These are phyloP conservation scores for Apostasia ramifera DNA, from an alignment of 106 monocot genomes.

Conservation along the genomic window DNA sequence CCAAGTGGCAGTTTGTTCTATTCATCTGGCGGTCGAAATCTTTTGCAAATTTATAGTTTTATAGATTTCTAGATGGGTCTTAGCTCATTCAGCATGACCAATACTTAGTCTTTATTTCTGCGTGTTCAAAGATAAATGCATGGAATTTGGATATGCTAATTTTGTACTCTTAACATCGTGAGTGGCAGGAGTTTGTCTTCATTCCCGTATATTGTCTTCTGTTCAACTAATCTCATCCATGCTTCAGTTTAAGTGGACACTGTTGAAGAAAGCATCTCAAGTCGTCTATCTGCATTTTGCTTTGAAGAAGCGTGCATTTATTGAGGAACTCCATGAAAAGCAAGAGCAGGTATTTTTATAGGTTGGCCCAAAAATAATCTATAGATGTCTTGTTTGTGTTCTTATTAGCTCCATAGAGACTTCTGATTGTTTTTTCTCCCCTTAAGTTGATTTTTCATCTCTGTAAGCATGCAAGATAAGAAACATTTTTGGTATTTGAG, in stretches of 20 bases:
- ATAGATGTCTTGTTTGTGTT: too few species aligned
- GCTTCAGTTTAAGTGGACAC: constrained; percentile 78
- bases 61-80: not conserved
- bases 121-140: not conserved
- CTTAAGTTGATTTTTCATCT: too few species aligned
- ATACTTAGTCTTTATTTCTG: not conserved
- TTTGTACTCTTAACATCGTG: not conserved
- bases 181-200: not conserved
- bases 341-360: constrained; percentile 78
- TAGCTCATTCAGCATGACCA: not conserved
- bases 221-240: not conserved
- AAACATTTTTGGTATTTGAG: too few species aligned
- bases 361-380: not conserved
- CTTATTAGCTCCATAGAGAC: too few species aligned
- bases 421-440: too few species aligned
- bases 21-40: too few species aligned
- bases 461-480: too few species aligned
- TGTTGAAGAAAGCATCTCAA: constrained; percentile 88
- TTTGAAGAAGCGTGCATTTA: constrained; percentile 80
- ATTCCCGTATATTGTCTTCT: not conserved
- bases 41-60: too few species aligned
- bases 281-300: constrained; percentile 93
- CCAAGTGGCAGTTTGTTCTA: too few species aligned
- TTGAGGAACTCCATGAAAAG: constrained; percentile 90
- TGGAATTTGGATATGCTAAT: not conserved